Evolutionary conservation across 2,329 filamentous ascomycete genomes (phyloP), one percentile per base, ranked within the genome.

Genomic region (Neonectria punicea): DNA sequence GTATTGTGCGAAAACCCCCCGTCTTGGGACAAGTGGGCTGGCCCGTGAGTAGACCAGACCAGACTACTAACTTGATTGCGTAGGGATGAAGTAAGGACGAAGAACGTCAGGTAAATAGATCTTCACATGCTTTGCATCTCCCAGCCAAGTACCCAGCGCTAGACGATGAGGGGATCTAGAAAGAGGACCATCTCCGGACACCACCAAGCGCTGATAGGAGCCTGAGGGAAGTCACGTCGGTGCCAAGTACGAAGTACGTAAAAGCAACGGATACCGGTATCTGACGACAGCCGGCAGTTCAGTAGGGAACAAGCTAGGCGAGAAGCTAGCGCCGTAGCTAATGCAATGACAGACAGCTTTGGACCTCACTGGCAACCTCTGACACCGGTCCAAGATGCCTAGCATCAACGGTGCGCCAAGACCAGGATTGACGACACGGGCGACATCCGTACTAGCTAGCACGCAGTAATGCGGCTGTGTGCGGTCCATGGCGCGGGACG

Each of bases 331-430:
- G 61, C 46, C 20, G 13, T 32, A 59, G n/a, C 56, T 60, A 60
- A 55, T 58, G 54, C 55, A 53, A 63, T 63, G 61, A 51, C 56
- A 60, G 44, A 30, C 46, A 51, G 56, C 56, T 56, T 60, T 41
- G 47, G 39, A 44, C 44, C 44, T 53, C 25, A 5, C 14, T 50
- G 43, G 36, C 49, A 58, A 28, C 61, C 46, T 64, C 44, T 51
- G 57, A 60, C 56, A 59, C 61, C 56, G 44, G 44, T n/a, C 39
- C 54, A 53, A 54, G 53, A 34, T 41, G 49, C 36, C 41, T 39
- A 58, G 47, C 43, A 63, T 58, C 49, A 47, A 64, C 56, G 56
- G 51, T 36, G 39, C 47, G 56, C 56, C 61, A 59, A 64, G 56
- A 44, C 61, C 5, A 28, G 51, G 36, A 44, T 44, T 20, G 43